Base-by-base conservation (phyloP, 495 filamentous ascomycete species). In the Penicillium taxi region DNA sequence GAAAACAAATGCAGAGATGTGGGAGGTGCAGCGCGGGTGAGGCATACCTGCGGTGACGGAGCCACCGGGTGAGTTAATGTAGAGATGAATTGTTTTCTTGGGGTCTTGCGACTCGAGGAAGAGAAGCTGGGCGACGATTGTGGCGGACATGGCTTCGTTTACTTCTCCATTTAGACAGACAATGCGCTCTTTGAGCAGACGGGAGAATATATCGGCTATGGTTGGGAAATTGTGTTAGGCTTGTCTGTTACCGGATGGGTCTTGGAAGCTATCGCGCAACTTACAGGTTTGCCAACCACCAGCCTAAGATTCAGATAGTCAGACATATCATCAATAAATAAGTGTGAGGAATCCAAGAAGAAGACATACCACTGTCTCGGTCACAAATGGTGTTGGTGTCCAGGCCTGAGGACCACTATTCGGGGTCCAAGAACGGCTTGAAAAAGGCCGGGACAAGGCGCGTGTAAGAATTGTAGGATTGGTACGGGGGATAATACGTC, bases 21-120 rank as follows among this genome's bases (percentile, higher is more conserved):
- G 6, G 15, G 1, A 1, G n/a, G 18, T 11, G 6, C 29, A 11
- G 12, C 16, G 7, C 18, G 9, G 14, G 15, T 39, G 11, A 16
- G 22, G 42, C 51, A 21, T 33, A 75, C 72, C 81, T 0, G 86
- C 88, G 35, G 90, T 96, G 25, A 98, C 91, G n/a, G 82, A 86
- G 21, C 91, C 91, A 19, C 91, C 91, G 2, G 93, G 93, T 0
- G 86, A 90, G 62, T 98, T 93, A 62, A 98, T 96, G 63, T 98
- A 98, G 47, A 98, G 83, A 39, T 84, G 87, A 39, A 98, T 96
- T 19, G 87, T 80, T 58, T 94, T 95, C 42, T 87, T 68, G 5
- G 90, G 91, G 62, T 85, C 85, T 51, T 96, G 91, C 44, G 91
- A 91, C 75, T 98, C 91, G 55, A 96, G 87, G 74, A 88, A 96